Base-by-base conservation (phyloP, 352 stramenopile species). In the Phytophthora colocasiae region DNA sequence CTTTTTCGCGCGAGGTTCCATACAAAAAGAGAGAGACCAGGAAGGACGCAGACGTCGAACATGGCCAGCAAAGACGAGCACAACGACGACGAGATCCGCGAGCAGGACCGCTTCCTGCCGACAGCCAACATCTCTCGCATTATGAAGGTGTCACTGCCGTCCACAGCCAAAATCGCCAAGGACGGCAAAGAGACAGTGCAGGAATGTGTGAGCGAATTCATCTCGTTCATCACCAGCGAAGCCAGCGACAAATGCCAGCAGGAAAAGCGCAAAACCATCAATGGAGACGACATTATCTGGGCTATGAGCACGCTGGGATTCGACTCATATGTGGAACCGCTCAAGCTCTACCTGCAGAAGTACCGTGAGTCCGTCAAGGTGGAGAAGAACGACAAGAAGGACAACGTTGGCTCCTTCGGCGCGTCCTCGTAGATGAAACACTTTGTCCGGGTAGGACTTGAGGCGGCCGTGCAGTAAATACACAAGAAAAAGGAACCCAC, bases 241-340 rank as follows among this genome's bases (percentile, higher is more conserved):
- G 98, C 98, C 27, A 99, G 91, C 65, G 98, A 99, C 79, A 99
- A 99, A 72, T 99, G 98, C 80, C 93, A 99, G 73, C 96, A 99
- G 71, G 97, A 99, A 81, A 99, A 99, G 80, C 84, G 98, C 55
- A 99, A 99, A 89, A 99, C 98, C 24, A 99, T 99, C 77, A 99
- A 99, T 78, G 98, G 98, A 41, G 97, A 99, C 79, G 98, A 99
- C 81, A 92, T 99, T 57, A 89, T 99, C 43, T 99, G 96, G 96
- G 98, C 98, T 48, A 99, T 99, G 97, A 99, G 91, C 67, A 99
- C 97, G 32, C 81, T 99, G 31, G 98, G 98, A 48, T 99, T 99
- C 81, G 98, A 99, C 73, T 98, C 97, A 73, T 99, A 99, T 80
- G 97, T 99, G 34, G 98, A 99, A 73, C 97, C 98, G 40, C 87